These are phyloP conservation scores for Claviceps monticola DNA, from an alignment of 2,329 filamentous ascomycete species.

Conservation along the genomic window DNA sequence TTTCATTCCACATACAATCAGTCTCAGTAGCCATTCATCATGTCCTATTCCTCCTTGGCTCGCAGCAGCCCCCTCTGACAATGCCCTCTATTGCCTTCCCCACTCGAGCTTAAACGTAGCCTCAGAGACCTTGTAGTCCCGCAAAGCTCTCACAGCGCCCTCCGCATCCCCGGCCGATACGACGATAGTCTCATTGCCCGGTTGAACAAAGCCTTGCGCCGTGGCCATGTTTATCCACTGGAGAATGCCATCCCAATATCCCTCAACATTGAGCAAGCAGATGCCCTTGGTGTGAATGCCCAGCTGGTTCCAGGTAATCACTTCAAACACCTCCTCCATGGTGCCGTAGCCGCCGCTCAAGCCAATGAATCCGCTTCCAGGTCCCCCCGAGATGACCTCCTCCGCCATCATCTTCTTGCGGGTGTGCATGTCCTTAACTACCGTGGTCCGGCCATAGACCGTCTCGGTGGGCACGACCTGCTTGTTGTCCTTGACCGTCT, in stretches of 20 bases:
- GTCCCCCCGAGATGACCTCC: conserved; percentile 68
- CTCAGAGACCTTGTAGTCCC: conserved; percentile 60
- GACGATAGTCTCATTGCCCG: conserved; percentile 60
- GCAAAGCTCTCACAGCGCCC: conserved; percentile 57
- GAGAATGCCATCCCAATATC: conserved; percentile 83
- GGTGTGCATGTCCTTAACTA: conserved; percentile 92
- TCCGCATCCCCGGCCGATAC: conserved; percentile 60
- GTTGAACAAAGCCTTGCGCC: conserved; percentile 60
- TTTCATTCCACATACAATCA: too few relatives aligned
- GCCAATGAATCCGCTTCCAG: conserved; percentile 79
- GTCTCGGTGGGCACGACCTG: conserved; percentile 48
- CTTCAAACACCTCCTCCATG: conserved; percentile 87
- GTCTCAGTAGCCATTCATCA: too few relatives aligned
- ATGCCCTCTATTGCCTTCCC: conserved; percentile 43
- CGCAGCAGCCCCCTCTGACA: not conserved
- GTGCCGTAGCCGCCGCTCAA: conserved; percentile 86
- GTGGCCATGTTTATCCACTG: conserved; percentile 69
- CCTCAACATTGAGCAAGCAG: conserved; percentile 72
- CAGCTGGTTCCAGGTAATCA: conserved; percentile 88
- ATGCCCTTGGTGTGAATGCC: conserved; percentile 77
- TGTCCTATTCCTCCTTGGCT: too few relatives aligned
- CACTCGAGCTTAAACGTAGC: conserved; percentile 73
- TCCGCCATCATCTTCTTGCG: conserved; percentile 88
- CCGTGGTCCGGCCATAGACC: conserved; percentile 69
- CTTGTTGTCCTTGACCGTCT: conserved; percentile 28